phyloP scores from a whole-genome alignment of 1,284 basidiomycete species.

The Ganoderma sp. region DNA sequence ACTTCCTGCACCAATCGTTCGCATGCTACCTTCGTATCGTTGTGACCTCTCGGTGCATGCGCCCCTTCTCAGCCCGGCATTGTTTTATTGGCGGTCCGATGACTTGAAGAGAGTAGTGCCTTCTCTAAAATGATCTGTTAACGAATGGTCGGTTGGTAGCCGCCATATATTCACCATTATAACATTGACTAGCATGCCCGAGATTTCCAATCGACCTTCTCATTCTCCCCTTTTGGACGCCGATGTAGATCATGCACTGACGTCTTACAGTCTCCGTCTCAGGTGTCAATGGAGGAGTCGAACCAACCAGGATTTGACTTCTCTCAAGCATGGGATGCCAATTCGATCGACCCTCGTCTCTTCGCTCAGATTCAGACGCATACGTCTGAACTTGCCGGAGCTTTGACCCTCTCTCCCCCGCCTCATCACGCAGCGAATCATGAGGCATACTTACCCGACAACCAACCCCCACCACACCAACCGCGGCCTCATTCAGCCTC shows the following conservation, averaged over 20 bases:
- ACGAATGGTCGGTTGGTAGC: neutral
- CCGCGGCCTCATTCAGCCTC: neutral
- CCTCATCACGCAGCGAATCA: constrained; percentile 9
- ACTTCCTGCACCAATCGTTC: neutral
- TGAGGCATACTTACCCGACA: constrained; percentile 9
- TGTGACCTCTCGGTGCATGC: neutral
- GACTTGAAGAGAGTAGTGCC: neutral
- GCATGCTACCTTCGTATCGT: neutral
- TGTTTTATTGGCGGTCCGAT: neutral
- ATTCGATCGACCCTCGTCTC: constrained; percentile 36
- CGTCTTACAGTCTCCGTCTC: constrained; percentile 6
- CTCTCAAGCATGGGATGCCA: constrained; percentile 32
- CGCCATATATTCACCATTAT: neutral
- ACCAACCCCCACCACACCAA: constrained; percentile 14
- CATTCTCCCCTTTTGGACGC: neutral
- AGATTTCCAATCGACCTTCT: neutral
- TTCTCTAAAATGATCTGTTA: neutral
- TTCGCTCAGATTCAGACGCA: constrained; percentile 32
- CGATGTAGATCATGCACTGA: constrained; percentile 7
- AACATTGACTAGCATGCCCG: neutral
- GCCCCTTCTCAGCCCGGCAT: too few relatives aligned
- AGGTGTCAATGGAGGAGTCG: constrained; percentile 15
- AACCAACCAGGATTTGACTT: constrained; percentile 24
- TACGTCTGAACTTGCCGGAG: constrained; percentile 37
- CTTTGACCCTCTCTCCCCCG: constrained; percentile 30